phyloP scores from a whole-genome alignment of 805 yeast genomes.

The Candida ascalaphidarum region DNA sequence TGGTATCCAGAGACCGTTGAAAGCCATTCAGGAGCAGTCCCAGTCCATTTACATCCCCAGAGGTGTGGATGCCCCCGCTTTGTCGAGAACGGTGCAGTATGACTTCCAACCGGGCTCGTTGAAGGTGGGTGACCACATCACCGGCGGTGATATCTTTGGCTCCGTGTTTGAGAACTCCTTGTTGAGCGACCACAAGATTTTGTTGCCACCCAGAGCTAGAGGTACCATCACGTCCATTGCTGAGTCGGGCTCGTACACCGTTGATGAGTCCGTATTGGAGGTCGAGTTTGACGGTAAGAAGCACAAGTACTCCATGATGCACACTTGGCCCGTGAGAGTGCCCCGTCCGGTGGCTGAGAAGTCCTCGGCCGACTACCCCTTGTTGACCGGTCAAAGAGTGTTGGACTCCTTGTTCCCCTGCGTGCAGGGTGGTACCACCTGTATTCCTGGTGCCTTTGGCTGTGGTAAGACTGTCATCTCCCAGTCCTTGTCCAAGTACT shows the following conservation, averaged over 20 bases:
- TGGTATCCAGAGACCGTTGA: conserved; percentile 98
- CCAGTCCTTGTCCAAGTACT: conserved; percentile 92
- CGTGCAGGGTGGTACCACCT: conserved; percentile 99
- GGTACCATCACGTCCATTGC: conserved; percentile 93
- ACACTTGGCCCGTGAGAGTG: conserved; percentile 99
- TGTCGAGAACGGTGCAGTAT: conserved; percentile 72
- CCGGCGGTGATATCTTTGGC: conserved; percentile 98
- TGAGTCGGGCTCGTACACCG: conserved; percentile 80
- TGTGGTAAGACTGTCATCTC: conserved; percentile 99
- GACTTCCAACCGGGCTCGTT: conserved; percentile 76
- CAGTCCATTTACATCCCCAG: conserved; percentile 96
- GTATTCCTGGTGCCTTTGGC: conserved; percentile 99
- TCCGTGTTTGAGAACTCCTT: conserved; percentile 90
- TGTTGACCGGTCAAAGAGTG: conserved; percentile 98
- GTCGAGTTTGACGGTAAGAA: conserved; percentile 90
- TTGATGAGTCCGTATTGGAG: conserved; percentile 84
- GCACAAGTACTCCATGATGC: conserved; percentile 84
- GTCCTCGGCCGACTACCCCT: conserved; percentile 86
- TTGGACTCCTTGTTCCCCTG: conserved; percentile 96
- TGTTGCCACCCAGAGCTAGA: conserved; percentile 96
- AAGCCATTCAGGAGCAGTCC: conserved; percentile 79
- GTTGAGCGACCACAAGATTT: conserved; percentile 84
- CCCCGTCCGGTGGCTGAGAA: conserved; percentile 98
- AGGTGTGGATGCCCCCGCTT: conserved; percentile 96
- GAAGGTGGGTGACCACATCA: conserved; percentile 92